A percentile compares a stretch with the other conserved stretches of the same genome.
Evolutionary conservation across 306 rosid species (phyloP).

Genomic region (Trifolium fragiferum): DNA sequence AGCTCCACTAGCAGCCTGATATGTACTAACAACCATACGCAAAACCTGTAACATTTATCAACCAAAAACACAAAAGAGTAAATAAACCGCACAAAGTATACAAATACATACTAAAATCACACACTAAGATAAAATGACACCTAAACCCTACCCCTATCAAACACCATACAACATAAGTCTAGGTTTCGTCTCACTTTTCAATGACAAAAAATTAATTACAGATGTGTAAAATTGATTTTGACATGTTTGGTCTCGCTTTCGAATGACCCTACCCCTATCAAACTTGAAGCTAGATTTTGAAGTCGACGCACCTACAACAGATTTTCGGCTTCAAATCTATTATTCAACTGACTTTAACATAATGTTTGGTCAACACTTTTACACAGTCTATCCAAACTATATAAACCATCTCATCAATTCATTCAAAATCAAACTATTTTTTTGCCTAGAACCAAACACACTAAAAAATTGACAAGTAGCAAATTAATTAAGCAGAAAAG

Average conservation of each 20-base stretch:
- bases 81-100: constrained; percentile 1
- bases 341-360: not conserved
- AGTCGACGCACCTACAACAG: not conserved
- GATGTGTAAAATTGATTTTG: no score
- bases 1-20: constrained; percentile 99
- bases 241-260: no score
- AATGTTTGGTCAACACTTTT: not conserved
- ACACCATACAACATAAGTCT: not conserved
- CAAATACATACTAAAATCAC: not conserved
- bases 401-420: no score
- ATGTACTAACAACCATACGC: constrained; percentile 96
- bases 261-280: no score
- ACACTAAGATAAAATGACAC: not conserved
- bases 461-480: not conserved
- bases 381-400: no score
- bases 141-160: not conserved
- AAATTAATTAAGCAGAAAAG: not conserved
- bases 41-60: constrained; percentile 64
- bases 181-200: not conserved
- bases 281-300: not conserved
- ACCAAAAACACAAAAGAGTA: constrained; percentile 35
- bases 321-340: not conserved
- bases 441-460: not conserved
- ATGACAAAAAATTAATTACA: not conserved
- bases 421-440: not conserved